A percentile compares a stretch with the other conserved stretches of the same genome.
These are phyloP conservation scores for Tylopilus intermedius DNA, from an alignment of 768 basidiomycete species.

Conservation along the genomic window DNA sequence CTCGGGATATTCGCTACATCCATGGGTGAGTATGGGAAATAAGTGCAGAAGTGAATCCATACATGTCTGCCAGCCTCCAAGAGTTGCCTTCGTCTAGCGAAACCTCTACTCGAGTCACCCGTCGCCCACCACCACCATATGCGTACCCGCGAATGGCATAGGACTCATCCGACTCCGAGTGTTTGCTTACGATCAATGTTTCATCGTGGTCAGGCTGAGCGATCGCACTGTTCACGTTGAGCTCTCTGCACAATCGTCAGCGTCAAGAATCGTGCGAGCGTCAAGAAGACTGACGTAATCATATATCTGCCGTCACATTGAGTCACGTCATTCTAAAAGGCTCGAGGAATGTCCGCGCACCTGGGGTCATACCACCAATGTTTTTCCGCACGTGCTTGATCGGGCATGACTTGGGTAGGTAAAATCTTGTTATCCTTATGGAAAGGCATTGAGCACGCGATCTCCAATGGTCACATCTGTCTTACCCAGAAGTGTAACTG, in stretches of 20 bases:
- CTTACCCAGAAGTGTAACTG: conserved; percentile 35
- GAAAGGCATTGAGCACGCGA: not conserved
- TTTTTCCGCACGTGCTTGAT: conserved; percentile 46
- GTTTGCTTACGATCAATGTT: conserved; percentile 21
- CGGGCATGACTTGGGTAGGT: conserved; percentile 48
- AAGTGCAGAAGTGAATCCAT: not conserved
- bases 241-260: conserved; percentile 40
- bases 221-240: conserved; percentile 58
- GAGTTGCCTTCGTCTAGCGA: conserved; percentile 48
- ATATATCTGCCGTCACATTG: conserved; percentile 19
- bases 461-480: not conserved
- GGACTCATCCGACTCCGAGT: not conserved
- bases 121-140: conserved; percentile 56
- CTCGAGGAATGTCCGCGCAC: conserved; percentile 16
- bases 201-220: conserved; percentile 55
- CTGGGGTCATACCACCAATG: conserved; percentile 54
- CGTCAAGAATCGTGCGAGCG: not conserved
- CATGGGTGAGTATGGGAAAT: conserved; percentile 2
- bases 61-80: conserved; percentile 46
- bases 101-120: conserved; percentile 54
- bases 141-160: conserved; percentile 55
- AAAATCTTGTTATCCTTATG: conserved; percentile 54
- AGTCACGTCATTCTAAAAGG: not conserved
- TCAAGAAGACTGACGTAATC: conserved; percentile 27
- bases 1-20: conserved; percentile 41